Conservation (phyloP, 2,329 filamentous ascomycete species). For the Aspergillus proliferans region DNA sequence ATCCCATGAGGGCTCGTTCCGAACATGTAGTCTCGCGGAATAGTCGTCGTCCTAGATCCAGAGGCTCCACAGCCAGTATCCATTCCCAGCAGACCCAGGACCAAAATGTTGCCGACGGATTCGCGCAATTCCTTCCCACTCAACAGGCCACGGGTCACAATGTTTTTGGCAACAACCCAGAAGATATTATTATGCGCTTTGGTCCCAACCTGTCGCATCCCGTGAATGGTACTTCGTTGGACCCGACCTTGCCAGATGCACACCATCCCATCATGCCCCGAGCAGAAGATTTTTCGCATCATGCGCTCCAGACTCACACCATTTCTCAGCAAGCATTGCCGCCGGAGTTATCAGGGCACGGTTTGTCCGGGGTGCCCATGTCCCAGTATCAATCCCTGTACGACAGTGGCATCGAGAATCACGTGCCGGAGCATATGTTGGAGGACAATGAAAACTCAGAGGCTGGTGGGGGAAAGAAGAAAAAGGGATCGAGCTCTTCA, state of each 20-base stretch:
- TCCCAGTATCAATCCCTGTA: constrained; percentile 36
- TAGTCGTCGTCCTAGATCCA: constrained; percentile 38
- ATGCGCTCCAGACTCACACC: constrained; percentile 29
- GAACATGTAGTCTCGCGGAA: constrained; percentile 35
- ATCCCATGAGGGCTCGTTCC: constrained; percentile 36
- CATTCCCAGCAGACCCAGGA: constrained; percentile 43
- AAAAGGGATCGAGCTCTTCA: constrained; percentile 43
- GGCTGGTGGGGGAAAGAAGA: constrained; percentile 39
- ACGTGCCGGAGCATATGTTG: constrained; percentile 34
- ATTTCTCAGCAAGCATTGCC: constrained; percentile 32
- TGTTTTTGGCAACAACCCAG: constrained; percentile 35
- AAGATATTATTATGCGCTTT: constrained; percentile 42
- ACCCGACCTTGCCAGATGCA: constrained; percentile 33
- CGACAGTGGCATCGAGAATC: constrained; percentile 37
- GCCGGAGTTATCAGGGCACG: constrained; percentile 29
- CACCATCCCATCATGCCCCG: constrained; percentile 31
- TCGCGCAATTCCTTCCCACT: constrained; percentile 33
- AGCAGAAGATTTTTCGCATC: constrained; percentile 32
- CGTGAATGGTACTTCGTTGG: constrained; percentile 27
- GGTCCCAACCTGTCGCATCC: constrained; percentile 38
- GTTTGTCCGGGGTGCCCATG: constrained; percentile 25
- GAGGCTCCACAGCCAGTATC: constrained; percentile 43
- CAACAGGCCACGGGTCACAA: constrained; percentile 29
- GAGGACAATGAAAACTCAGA: constrained; percentile 41
- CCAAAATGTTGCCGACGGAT: constrained; percentile 34